phyloP scores from a whole-genome alignment of 257 asterid species.

The Voacanga thouarsii region DNA sequence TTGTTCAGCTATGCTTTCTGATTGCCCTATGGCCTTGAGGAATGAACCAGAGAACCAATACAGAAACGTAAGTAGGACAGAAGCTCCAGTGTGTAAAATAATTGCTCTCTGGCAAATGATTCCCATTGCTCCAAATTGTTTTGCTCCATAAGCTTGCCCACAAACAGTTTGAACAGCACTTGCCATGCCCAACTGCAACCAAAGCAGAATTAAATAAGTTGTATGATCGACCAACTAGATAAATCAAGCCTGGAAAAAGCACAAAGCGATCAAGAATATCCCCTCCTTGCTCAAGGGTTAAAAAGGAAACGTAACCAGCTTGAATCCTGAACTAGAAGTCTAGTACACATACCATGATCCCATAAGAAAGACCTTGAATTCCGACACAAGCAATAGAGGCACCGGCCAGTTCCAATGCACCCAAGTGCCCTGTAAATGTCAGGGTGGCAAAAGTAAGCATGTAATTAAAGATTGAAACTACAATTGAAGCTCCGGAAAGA shows the following conservation, averaged over 20 bases:
- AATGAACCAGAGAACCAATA: constrained; percentile 27
- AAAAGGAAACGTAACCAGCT: too few relatives aligned
- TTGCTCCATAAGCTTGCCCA: constrained; percentile 37
- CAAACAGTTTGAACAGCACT: constrained; percentile 40
- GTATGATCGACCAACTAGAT: too few relatives aligned
- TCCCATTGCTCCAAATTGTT: constrained; percentile 31
- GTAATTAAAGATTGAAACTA: constrained; percentile 24
- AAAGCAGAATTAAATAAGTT: neutral
- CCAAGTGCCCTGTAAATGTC: constrained; percentile 28
- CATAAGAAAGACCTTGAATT: constrained; percentile 37
- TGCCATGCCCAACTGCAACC: constrained; percentile 33
- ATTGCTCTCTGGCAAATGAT: constrained; percentile 34
- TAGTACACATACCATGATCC: constrained; percentile 28
- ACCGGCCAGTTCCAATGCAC: constrained; percentile 30
- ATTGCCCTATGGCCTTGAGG: constrained; percentile 29
- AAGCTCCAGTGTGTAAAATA: constrained; percentile 25
- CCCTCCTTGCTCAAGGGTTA: too few relatives aligned
- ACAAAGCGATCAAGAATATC: too few relatives aligned
- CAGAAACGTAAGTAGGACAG: constrained; percentile 22
- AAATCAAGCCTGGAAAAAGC: too few relatives aligned
- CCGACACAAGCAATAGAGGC: constrained; percentile 37
- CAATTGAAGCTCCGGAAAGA: constrained; percentile 30
- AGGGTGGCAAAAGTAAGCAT: constrained; percentile 30
- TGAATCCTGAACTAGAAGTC: too few relatives aligned
- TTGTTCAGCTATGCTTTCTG: constrained; percentile 24